phyloP scores from a whole-genome alignment of 2,329 filamentous ascomycete genomes.

The Colletotrichum limetticola region DNA sequence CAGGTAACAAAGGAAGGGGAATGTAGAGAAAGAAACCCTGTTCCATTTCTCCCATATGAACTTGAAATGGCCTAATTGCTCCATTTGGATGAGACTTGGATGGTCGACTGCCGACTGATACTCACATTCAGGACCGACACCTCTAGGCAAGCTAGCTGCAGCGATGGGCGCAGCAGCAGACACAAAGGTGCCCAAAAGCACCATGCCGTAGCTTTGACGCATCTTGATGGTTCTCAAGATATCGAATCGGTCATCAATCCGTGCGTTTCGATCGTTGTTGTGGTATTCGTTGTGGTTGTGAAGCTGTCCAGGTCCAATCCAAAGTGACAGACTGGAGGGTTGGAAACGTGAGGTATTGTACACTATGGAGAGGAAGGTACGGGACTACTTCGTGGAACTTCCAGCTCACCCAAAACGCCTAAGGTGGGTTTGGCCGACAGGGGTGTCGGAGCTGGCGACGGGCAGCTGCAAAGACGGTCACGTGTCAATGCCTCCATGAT shows the following conservation, averaged over 20 bases:
- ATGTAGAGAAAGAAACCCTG: background rate
- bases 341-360: background rate
- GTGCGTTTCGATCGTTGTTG: constrained; percentile 17
- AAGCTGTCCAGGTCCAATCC: constrained; percentile 28
- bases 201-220: constrained; percentile 60
- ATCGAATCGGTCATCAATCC: constrained; percentile 26
- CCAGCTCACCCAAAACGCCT: constrained; percentile 38
- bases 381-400: constrained; percentile 32
- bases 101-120: constrained; percentile 40
- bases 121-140: constrained; percentile 92
- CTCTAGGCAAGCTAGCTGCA: constrained; percentile 78
- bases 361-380: background rate
- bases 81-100: background rate
- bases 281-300: constrained; percentile 6
- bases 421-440: constrained; percentile 30
- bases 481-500: constrained; percentile 5
- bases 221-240: constrained; percentile 46
- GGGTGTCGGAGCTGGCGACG: constrained; percentile 13
- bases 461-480: constrained; percentile 24
- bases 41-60: too few relatives aligned
- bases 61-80: background rate
- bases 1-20: background rate
- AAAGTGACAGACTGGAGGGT: constrained; percentile 1
- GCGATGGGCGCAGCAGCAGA: constrained; percentile 64
- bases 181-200: constrained; percentile 62